Evolutionary conservation across 352 stramenopile genomes (phyloP).

Genomic region (Globisporangium sylvaticum): DNA sequence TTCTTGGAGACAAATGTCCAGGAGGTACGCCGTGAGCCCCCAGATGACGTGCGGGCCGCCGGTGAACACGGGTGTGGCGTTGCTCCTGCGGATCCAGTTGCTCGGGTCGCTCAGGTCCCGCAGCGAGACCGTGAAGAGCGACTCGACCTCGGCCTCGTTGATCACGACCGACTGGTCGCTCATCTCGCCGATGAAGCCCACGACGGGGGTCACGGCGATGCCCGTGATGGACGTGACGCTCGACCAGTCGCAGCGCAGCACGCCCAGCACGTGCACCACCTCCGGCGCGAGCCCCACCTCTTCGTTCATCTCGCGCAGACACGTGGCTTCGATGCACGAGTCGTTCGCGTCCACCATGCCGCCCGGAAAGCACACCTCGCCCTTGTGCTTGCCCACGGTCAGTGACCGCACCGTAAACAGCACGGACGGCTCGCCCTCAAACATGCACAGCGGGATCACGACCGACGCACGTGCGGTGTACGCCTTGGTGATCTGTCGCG

Average conservation of each 20-base stretch:
- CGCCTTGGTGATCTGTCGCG: slow-evolving; percentile 91
- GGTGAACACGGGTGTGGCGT: slow-evolving; percentile 92
- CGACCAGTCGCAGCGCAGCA: slow-evolving; percentile 95
- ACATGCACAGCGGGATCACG: slow-evolving; percentile 96
- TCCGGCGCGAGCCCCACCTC: slow-evolving; percentile 90
- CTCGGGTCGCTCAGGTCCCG: slow-evolving; percentile 79
- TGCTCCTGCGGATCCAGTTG: slow-evolving; percentile 75
- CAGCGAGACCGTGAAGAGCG: slow-evolving; percentile 95
- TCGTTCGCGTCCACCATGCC: slow-evolving; percentile 92
- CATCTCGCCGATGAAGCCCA: slow-evolving; percentile 95
- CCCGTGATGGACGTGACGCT: slow-evolving; percentile 93
- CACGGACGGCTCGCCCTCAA: slow-evolving; percentile 92
- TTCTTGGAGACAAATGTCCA: slow-evolving; percentile 86
- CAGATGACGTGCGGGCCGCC: slow-evolving; percentile 95
- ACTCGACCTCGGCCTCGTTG: slow-evolving; percentile 94
- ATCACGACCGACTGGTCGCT: slow-evolving; percentile 87
- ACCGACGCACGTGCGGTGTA: slow-evolving; percentile 91
- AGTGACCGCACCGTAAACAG: slow-evolving; percentile 94
- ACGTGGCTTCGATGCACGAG: slow-evolving; percentile 94
- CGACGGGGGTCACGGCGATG: slow-evolving; percentile 96
- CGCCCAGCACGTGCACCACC: slow-evolving; percentile 90
- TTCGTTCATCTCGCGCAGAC: slow-evolving; percentile 97
- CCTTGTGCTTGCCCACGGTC: slow-evolving; percentile 91
- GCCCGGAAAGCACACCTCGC: slow-evolving; percentile 96
- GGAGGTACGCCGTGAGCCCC: slow-evolving; percentile 95